Conservation (phyloP, 139 green algal genomes). For the Picochlorum sp. region DNA sequence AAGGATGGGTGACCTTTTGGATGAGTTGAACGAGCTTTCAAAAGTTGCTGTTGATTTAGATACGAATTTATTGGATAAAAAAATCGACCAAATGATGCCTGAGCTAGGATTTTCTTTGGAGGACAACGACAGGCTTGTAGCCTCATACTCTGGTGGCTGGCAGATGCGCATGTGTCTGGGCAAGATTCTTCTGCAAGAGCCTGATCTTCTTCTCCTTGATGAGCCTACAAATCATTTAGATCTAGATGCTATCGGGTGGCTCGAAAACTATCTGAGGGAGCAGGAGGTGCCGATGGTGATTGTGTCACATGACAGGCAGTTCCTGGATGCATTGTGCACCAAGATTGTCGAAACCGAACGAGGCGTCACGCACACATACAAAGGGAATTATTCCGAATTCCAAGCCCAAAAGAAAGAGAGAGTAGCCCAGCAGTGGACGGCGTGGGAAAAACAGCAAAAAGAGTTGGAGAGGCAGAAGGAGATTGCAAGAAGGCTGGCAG, state of each 20-base stretch:
- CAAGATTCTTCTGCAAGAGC: conserved; percentile 95
- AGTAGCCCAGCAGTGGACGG: conserved; percentile 65
- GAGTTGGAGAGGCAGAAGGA: conserved; percentile 78
- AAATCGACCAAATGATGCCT: conserved; percentile 98
- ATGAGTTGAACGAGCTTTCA: conserved; percentile 82
- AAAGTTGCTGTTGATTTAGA: conserved; percentile 69
- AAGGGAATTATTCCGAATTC: conserved; percentile 49
- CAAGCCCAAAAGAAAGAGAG: conserved; percentile 50
- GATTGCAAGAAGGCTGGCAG: conserved; percentile 58
- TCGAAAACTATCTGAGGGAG: conserved; percentile 85
- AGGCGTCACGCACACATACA: conserved; percentile 76
- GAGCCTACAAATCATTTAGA: conserved; percentile 99
- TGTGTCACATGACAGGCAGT: conserved; percentile 94
- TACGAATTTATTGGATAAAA: conserved; percentile 74
- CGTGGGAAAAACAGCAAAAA: conserved; percentile 96
- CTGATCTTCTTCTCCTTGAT: conserved; percentile 88
- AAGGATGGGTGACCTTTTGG: conserved; percentile 69
- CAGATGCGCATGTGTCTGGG: conserved; percentile 99
- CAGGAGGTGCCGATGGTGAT: conserved; percentile 90
- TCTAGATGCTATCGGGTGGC: conserved; percentile 95
- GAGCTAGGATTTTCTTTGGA: conserved; percentile 89
- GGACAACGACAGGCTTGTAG: conserved; percentile 76
- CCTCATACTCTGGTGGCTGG: conserved; percentile 84
- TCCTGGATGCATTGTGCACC: conserved; percentile 91
- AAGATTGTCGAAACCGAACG: conserved; percentile 96